Conservation (phyloP, 768 basidiomycete genomes). For the Boletus coccyginus region DNA sequence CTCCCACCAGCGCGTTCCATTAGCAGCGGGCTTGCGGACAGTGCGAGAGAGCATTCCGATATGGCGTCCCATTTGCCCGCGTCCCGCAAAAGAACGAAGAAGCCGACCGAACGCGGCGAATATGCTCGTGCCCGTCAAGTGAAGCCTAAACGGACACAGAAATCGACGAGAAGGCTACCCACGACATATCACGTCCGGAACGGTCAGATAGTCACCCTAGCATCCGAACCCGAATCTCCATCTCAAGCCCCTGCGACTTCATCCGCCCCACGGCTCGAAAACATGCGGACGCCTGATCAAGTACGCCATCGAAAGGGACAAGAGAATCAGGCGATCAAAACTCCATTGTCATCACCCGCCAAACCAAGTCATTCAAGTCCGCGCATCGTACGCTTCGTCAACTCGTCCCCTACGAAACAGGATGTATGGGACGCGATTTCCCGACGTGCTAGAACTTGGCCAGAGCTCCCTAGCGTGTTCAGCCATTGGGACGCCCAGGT, state of each 20-base stretch:
- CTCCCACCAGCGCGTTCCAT: background rate
- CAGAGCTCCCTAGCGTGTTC: slow-evolving; percentile 7
- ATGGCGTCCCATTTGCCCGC: background rate
- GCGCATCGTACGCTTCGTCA: background rate
- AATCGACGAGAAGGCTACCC: background rate
- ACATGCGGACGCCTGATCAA: background rate
- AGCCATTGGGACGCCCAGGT: slow-evolving; percentile 26
- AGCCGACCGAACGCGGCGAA: background rate
- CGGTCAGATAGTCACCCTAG: slow-evolving; percentile 13
- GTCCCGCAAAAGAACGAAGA: slow-evolving; percentile 3
- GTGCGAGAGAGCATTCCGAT: background rate
- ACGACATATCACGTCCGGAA: slow-evolving; percentile 12
- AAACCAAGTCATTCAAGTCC: background rate
- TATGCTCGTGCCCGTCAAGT: background rate
- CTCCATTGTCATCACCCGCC: background rate
- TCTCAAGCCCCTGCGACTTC: background rate
- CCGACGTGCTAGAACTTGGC: slow-evolving; percentile 8
- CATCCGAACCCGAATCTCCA: background rate
- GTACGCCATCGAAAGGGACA: background rate
- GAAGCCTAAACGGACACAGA: background rate
- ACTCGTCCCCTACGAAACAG: background rate
- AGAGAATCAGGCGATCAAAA: background rate
- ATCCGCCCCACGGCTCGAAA: background rate
- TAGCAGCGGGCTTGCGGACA: no score
- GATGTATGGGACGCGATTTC: background rate